Evolutionary conservation across 148 eudicot species (phyloP), one percentile per base, ranked within the genome.

Genomic region (Amaranthus hypochondriacus): DNA sequence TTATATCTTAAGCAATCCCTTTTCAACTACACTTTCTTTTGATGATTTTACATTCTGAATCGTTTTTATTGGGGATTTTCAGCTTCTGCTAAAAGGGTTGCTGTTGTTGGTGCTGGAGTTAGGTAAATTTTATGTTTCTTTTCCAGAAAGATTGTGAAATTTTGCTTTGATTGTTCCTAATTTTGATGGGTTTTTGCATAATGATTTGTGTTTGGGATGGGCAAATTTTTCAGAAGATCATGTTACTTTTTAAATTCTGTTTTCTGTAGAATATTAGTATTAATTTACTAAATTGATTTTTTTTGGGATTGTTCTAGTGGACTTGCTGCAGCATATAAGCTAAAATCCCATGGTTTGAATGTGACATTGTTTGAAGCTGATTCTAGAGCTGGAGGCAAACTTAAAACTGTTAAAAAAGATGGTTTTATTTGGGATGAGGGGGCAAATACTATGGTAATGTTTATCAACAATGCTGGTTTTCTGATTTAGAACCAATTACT

Each of bases 361-460:
- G 96, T 92, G 77, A 88, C 92, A 1, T 77, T 95, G 76, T 88
- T 83, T 75, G 98, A 95, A 90, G 97, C 98, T 43, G 97, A 88
- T 79, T 79, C 65, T 66, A 88, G 87, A 77, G 84, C 88, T 50
- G 98, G 98, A 70, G 98, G 98, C 71, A 95, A 95, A 85, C 70
- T 95, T 56, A 82, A 83, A 86, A 92, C 89, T 66, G 80, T 86
- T 57, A 81, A 76, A 12, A 89, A 83, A 66, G 82, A 86, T 83
- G 96, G 97, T 82, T 72, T 90, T 56, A 79, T 92, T 77, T 95
- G 98, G 98, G 98, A 95, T 65, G 98, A 90, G 79, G 98, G 98
- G 13, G 98, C 98, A 39, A 95, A 95, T 75, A 95, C 98, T 58
- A 95, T 95, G 98, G 98, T 90, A 83, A 28, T 49, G 54, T 68